These are phyloP conservation scores for Heterobasidion occidentale DNA, from an alignment of 1,284 basidiomycete species.

Conservation along the genomic window DNA sequence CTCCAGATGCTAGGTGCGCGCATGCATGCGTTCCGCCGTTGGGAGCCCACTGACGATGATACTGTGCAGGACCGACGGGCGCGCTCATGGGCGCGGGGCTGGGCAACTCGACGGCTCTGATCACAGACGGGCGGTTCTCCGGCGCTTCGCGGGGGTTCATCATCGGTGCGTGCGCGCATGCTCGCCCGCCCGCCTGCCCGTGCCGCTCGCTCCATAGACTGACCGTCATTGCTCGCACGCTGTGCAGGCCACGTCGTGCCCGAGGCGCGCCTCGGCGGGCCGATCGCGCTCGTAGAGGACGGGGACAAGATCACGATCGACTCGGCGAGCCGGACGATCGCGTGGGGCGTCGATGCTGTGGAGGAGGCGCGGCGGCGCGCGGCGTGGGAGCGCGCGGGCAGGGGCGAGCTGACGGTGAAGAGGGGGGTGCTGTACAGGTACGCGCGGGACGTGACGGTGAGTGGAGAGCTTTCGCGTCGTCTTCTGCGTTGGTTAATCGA, in stretches of 20 bases:
- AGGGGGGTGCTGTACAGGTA: conserved; percentile 69
- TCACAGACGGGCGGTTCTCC: conserved; percentile 96
- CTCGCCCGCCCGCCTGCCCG: neutral
- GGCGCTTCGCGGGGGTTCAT: conserved; percentile 65
- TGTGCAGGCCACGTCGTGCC: conserved; percentile 78
- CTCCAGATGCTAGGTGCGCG: conserved; percentile 28
- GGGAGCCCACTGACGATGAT: neutral
- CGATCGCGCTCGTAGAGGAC: conserved; percentile 90
- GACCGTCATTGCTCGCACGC: neutral
- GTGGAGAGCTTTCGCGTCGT: conserved; percentile 16
- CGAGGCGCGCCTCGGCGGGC: conserved; percentile 88
- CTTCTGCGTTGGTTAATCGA: conserved; percentile 6
- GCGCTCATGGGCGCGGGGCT: conserved; percentile 92
- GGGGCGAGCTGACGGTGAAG: conserved; percentile 60
- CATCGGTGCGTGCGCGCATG: conserved; percentile 35
- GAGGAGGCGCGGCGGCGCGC: conserved; percentile 67
- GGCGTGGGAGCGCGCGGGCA: conserved; percentile 65
- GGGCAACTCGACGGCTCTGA: conserved; percentile 82
- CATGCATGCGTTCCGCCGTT: neutral
- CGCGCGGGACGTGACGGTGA: conserved; percentile 73
- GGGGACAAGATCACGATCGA: conserved; percentile 86
- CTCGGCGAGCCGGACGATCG: conserved; percentile 70
- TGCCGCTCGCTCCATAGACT: neutral
- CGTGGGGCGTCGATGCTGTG: conserved; percentile 76
- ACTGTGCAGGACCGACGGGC: conserved; percentile 52